These are phyloP conservation scores for Yamadazyma blattariae DNA, from an alignment of 1,139 yeast species.

Conservation along the genomic window DNA sequence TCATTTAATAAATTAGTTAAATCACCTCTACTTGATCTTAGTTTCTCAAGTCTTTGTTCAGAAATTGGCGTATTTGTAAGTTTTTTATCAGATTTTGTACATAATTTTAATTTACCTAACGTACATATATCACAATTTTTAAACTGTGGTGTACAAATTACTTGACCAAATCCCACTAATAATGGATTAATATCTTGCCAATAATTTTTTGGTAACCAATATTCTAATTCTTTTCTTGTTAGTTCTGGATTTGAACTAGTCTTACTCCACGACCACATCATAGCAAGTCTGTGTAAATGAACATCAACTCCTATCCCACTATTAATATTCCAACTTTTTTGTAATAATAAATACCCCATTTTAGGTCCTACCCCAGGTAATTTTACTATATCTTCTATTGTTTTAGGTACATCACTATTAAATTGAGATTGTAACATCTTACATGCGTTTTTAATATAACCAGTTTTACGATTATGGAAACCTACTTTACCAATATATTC, in stretches of 20 bases:
- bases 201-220: constrained; percentile 67
- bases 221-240: constrained; percentile 65
- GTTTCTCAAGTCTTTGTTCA: constrained; percentile 29
- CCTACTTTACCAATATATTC: constrained; percentile 75
- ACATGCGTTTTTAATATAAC: constrained; percentile 63
- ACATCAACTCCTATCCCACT: constrained; percentile 93
- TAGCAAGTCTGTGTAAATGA: constrained; percentile 80
- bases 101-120: constrained; percentile 48
- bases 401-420: constrained; percentile 67
- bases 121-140: constrained; percentile 75
- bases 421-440: constrained; percentile 48
- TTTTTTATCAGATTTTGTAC: constrained; percentile 50
- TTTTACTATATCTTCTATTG: constrained; percentile 60
- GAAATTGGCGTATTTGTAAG: constrained; percentile 30
- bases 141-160: constrained; percentile 73
- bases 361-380: constrained; percentile 97
- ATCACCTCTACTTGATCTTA: constrained; percentile 37
- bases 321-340: constrained; percentile 74
- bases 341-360: constrained; percentile 83
- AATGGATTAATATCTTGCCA: constrained; percentile 88
- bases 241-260: constrained; percentile 65
- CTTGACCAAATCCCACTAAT: constrained; percentile 92
- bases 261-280: constrained; percentile 78
- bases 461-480: constrained; percentile 78
- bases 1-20: constrained; percentile 17